Base-by-base conservation (phyloP, 495 filamentous ascomycete species). In the Xylaria scruposa region DNA sequence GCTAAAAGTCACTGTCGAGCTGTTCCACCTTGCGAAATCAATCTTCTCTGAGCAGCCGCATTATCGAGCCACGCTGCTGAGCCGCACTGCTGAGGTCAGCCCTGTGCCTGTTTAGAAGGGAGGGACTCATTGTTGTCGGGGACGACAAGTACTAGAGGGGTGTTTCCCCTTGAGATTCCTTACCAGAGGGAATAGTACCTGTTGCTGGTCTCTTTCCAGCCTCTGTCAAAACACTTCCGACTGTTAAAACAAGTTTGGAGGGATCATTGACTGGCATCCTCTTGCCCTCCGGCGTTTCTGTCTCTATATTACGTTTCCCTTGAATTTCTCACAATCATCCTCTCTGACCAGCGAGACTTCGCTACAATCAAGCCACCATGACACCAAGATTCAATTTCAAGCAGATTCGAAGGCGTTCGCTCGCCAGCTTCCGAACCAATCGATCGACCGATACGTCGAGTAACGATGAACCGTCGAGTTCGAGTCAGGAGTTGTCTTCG, bases 371-470 rank as follows among this genome's bases (percentile, higher is more conserved):
- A 69, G 70, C 59, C 74, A 60, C 65, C 63, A 86, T 85, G 84
- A 78, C 86, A 36, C 85, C 85, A n/a, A 83, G 91, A 51, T 94
- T 97, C 78, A 85, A 79, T 63, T 79, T 86, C 80, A 94, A 90
- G 78, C 88, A 92, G 73, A 81, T 97, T 62, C 91, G 92, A 73
- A 88, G 93, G 74, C 89, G 90, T 69, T 92, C 92, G 74, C 90
- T 85, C 77, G 87, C 91, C 67, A 90, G 85, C 83, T 88, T 93
- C 81, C 83, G 83, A 65, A 85, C 87, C 38, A 84, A 85, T 53
- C 84, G 83, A 49, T 87, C 88, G 29, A 86, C 85, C 59, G 86
- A 88, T 66, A 78, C 78, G 29, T 86, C 89, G 17, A 88, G 86
- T 75, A 81, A 84, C 62, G 79, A 82, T 54, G 82, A 87, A 73